phyloP scores from a whole-genome alignment of 805 yeast genomes.

The Grigorovia jiainica region DNA sequence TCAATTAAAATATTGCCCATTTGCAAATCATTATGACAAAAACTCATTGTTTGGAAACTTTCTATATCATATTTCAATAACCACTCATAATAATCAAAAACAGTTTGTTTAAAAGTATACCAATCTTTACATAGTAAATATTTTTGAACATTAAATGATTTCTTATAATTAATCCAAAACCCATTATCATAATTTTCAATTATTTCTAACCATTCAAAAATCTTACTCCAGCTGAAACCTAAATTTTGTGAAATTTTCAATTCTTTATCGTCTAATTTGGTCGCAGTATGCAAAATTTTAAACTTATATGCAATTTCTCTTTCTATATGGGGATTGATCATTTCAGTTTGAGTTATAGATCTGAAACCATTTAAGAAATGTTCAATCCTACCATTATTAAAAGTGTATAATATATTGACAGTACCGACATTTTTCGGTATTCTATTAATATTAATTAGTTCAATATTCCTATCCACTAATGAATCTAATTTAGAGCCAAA shows the following conservation, averaged over 20 bases:
- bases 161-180: slow-evolving; percentile 26
- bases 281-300: slow-evolving; percentile 78
- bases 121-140: slow-evolving; percentile 35
- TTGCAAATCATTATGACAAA: slow-evolving; percentile 92
- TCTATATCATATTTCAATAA: slow-evolving; percentile 25
- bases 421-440: slow-evolving; percentile 39
- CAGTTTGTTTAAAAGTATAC: slow-evolving; percentile 36
- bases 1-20: slow-evolving; percentile 74
- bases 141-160: slow-evolving; percentile 14
- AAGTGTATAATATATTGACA: slow-evolving; percentile 61
- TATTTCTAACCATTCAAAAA: slow-evolving; percentile 57
- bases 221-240: slow-evolving; percentile 47
- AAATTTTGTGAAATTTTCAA: slow-evolving; percentile 42
- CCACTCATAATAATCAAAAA: slow-evolving; percentile 51
- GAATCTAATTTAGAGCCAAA: slow-evolving; percentile 81
- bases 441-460: slow-evolving; percentile 57
- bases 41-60: slow-evolving; percentile 35
- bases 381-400: slow-evolving; percentile 83
- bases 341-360: slow-evolving; percentile 59
- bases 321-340: slow-evolving; percentile 58
- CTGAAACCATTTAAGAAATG: slow-evolving; percentile 73
- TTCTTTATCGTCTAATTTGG: slow-evolving; percentile 49
- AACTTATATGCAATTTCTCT: slow-evolving; percentile 82
- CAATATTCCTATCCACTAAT: slow-evolving; percentile 73
- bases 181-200: slow-evolving; percentile 26